These are phyloP conservation scores for Picocystis sp. DNA, from an alignment of 163 green algal genomes.

Conservation along the genomic window DNA sequence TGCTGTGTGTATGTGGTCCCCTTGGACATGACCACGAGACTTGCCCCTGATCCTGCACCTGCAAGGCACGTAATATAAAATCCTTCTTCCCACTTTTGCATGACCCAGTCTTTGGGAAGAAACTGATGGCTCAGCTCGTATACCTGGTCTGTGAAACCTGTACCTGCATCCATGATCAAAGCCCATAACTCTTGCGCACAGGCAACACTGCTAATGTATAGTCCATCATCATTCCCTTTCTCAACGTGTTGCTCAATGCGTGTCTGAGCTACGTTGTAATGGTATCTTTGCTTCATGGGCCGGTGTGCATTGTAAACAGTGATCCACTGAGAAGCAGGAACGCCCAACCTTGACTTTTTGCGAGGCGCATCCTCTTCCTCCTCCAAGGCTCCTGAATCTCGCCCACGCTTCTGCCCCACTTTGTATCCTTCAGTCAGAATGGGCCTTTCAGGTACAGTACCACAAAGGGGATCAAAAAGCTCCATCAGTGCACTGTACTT, in stretches of 20 bases:
- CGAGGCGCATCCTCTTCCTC: conserved; percentile 29
- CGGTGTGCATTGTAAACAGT: conserved; percentile 97
- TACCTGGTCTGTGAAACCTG: conserved; percentile 61
- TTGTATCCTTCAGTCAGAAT: conserved; percentile 58
- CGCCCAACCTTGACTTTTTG: conserved; percentile 72
- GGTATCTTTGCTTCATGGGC: conserved; percentile 99
- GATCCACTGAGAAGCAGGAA: conserved; percentile 98
- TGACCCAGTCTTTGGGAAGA: conserved; percentile 98
- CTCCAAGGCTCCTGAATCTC: conserved; percentile 46
- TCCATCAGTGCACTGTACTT: conserved; percentile 73
- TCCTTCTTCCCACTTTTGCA: conserved; percentile 99
- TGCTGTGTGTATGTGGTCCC: conserved; percentile 95
- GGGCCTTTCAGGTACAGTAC: conserved; percentile 39
- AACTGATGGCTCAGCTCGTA: conserved; percentile 83
- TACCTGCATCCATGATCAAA: conserved; percentile 96
- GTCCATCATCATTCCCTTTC: conserved; percentile 95
- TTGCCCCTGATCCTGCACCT: conserved; percentile 45
- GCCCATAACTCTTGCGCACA: conserved; percentile 95
- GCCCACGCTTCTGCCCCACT: conserved; percentile 81
- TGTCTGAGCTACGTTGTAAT: conserved; percentile 97
- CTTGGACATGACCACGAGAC: conserved; percentile 94
- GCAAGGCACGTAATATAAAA: conserved; percentile 98
- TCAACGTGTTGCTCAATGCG: conserved; percentile 92
- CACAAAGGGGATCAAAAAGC: conserved; percentile 76
- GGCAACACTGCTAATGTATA: conserved; percentile 87